Evolutionary conservation across 2,329 filamentous ascomycete genomes (phyloP).

Genomic region (Aspergillus floridensis): DNA sequence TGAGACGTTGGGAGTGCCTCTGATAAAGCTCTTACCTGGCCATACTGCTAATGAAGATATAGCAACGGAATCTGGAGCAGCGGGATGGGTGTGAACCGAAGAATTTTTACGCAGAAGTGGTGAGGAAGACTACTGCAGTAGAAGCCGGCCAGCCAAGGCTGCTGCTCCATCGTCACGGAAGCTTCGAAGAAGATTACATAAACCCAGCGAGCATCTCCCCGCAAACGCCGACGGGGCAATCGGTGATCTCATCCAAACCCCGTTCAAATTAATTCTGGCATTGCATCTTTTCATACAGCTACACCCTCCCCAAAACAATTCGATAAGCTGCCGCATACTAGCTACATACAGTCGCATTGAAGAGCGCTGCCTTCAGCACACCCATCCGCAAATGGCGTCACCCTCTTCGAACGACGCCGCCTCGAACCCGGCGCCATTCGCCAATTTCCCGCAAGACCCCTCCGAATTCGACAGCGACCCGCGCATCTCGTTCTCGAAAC

Average conservation of each 20-base stretch:
- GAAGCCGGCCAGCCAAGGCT: too few species aligned
- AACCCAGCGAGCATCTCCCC: neutral
- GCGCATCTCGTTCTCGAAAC: conserved; percentile 81
- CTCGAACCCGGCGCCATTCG: conserved; percentile 16
- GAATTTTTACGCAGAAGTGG: too few species aligned
- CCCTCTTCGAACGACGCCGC: conserved; percentile 19
- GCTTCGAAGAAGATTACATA: conserved; percentile 6
- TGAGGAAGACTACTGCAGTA: too few species aligned
- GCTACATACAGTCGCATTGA: neutral
- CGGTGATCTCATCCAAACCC: neutral
- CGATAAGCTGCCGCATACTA: neutral
- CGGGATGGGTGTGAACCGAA: too few species aligned
- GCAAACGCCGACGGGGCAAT: neutral
- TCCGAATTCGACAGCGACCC: conserved; percentile 73
- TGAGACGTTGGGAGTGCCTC: too few species aligned
- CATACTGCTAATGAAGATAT: too few species aligned
- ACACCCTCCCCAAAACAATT: neutral
- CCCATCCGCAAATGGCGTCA: conserved; percentile 22
- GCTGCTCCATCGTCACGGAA: neutral
- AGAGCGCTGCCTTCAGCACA: neutral
- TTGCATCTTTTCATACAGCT: neutral
- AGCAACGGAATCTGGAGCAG: too few species aligned
- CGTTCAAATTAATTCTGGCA: neutral
- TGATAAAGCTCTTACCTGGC: too few species aligned
- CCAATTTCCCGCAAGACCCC: conserved; percentile 54